Evolutionary conservation across 2,329 filamentous ascomycete genomes (phyloP), one percentile per base, ranked within the genome.

Genomic region (Hypoxylon sp.): DNA sequence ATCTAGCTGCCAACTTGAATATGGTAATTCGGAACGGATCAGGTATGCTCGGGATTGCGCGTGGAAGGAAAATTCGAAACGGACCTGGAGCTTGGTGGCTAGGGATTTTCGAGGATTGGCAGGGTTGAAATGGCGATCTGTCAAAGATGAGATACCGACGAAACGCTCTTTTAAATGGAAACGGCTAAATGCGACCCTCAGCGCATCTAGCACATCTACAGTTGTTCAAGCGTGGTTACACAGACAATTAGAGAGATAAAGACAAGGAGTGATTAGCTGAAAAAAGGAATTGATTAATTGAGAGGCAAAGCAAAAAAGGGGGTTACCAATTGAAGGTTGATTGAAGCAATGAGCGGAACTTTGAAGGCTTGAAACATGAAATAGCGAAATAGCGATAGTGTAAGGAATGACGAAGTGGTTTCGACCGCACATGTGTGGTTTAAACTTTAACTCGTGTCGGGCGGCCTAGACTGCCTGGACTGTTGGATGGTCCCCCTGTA

Each of bases 181-280:
- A 60, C 65, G 68, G 68, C 63, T 71, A 71, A 71, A 69, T 70
- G 65, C 61, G 68, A 70, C 60, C 53, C 46, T 65, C 55, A 60
- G 66, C 63, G 68, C 66, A 69, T 63, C 43, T 23, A 60, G 66
- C 63, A 65, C 66, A 69, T 63, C 43, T 23, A 52, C 58, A 48
- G 23, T 49, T 46, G 28, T 46, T 41, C 30, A 50, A 60, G 46
- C 30, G 30, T 49, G 49, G 43, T 49, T 58, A 58, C 43, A 58
- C 43, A 48, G 43, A 49, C 28, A 58, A 38, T 21, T 34, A 34
- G 23, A 49, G 28, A 25, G 17, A 32, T 28, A 58, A 58, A 58
- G 48, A 19, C 43, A 58, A 50, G 38, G 14, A 56, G 43, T 9
- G 51, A 43, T 49, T 49, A 25, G 11, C 25, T 13, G 19, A 17